phyloP scores from a whole-genome alignment of 2,329 filamentous ascomycete genomes.

The Ceratocystis ficicola region DNA sequence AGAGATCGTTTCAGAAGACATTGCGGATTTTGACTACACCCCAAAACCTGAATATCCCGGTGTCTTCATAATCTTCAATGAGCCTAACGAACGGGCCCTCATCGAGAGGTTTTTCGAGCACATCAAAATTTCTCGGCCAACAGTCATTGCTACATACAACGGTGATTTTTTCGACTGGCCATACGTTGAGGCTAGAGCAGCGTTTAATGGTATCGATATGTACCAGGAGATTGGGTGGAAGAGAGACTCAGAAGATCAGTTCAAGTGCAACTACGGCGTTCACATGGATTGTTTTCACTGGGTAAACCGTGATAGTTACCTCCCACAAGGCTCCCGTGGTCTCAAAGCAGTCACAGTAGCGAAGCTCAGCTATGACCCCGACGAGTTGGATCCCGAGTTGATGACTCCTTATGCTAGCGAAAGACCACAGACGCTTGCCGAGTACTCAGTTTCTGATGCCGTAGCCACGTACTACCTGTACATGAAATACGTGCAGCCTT shows the following conservation, averaged over 20 bases:
- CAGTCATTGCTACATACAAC: conserved; percentile 99
- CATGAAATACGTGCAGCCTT: conserved; percentile 99
- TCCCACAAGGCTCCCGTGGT: conserved; percentile 93
- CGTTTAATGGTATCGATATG: conserved; percentile 95
- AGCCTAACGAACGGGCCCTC: conserved; percentile 77
- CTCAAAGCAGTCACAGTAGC: conserved; percentile 95
- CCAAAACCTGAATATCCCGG: conserved; percentile 93
- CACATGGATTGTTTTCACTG: conserved; percentile 99
- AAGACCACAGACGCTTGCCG: conserved; percentile 82
- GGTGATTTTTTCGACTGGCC: conserved; percentile 99
- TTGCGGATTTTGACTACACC: conserved; percentile 95
- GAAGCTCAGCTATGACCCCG: conserved; percentile 95
- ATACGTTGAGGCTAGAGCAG: conserved; percentile 86
- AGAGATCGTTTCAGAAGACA: conserved; percentile 95
- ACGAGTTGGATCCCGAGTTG: conserved; percentile 91
- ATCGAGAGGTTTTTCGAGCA: conserved; percentile 90
- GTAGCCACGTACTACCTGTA: conserved; percentile 98
- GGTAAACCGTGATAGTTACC: conserved; percentile 97
- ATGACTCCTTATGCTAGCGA: conserved; percentile 91
- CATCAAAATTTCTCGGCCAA: conserved; percentile 86
- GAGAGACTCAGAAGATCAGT: conserved; percentile 91
- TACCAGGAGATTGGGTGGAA: conserved; percentile 96
- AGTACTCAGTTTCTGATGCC: conserved; percentile 97
- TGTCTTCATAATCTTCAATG: conserved; percentile 96
- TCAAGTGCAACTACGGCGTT: conserved; percentile 87